Evolutionary conservation across 2,329 filamentous ascomycete species (phyloP).

Genomic region (Sphaerulina populicola): DNA sequence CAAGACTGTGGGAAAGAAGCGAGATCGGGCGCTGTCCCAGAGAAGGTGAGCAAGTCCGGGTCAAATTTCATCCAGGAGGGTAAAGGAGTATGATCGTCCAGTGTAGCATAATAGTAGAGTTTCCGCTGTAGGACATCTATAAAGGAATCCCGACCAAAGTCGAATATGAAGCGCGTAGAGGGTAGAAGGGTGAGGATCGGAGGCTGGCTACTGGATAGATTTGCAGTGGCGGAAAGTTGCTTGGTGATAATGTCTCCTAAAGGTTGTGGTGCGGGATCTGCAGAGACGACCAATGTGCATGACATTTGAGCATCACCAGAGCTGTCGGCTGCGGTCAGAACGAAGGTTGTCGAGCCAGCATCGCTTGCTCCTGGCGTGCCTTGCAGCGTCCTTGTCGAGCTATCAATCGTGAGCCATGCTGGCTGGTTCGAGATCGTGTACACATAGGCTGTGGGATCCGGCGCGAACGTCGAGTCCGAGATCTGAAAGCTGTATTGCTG

Average conservation of each 20-base stretch:
- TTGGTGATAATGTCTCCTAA: conserved; percentile 47
- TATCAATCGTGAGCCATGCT: conserved; percentile 66
- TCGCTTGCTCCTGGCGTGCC: conserved; percentile 58
- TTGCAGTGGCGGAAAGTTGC: conserved; percentile 52
- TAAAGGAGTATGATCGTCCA: conserved; percentile 68
- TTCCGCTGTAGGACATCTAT: conserved; percentile 41
- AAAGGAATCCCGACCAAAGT: conserved; percentile 52
- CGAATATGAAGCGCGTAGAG: conserved; percentile 34
- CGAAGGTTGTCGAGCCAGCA: conserved; percentile 53
- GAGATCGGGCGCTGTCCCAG: conserved; percentile 59
- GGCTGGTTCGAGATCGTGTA: conserved; percentile 62
- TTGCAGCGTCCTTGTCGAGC: conserved; percentile 54
- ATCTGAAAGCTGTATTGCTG: conserved; percentile 63
- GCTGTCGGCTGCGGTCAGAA: conserved; percentile 60
- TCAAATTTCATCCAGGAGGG: conserved; percentile 82
- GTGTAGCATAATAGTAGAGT: conserved; percentile 66
- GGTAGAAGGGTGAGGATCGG: conserved; percentile 44
- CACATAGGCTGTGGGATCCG: conserved; percentile 47
- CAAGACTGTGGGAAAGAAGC: conserved; percentile 64
- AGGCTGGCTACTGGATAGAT: conserved; percentile 46
- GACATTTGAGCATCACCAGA: conserved; percentile 56
- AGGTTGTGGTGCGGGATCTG: conserved; percentile 47
- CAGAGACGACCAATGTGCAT: conserved; percentile 63
- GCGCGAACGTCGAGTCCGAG: conserved; percentile 64
- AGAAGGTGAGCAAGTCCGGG: conserved; percentile 54